Conservation (phyloP, 176 grass and related monocot species). For the Sorghum bicolor region DNA sequence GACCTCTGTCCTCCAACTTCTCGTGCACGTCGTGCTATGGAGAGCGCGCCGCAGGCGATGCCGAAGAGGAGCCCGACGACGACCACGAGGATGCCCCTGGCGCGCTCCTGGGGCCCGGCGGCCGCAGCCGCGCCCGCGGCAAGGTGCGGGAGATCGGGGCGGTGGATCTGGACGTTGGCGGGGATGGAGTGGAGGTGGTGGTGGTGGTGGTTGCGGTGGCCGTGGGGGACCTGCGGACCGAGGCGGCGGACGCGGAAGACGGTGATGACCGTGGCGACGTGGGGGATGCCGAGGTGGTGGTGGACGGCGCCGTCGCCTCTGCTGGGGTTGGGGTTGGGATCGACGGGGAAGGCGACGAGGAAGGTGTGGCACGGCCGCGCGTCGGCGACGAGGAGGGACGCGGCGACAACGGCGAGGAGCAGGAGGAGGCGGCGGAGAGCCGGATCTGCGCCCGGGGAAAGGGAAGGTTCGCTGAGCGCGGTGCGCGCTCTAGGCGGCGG, state of each 20-base stretch:
- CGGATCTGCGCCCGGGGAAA: neutral
- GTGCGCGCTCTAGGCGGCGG: too few relatives aligned
- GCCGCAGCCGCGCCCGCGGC: neutral
- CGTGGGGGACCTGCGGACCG: slow-evolving; percentile 12
- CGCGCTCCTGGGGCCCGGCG: slow-evolving; percentile 48
- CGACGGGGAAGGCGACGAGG: slow-evolving; percentile 32
- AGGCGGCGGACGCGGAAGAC: slow-evolving; percentile 58
- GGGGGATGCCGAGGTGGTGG: neutral
- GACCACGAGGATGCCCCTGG: slow-evolving; percentile 60
- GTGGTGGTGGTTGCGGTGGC: slow-evolving; percentile 11
- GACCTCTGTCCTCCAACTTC: too few relatives aligned
- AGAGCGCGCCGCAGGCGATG: slow-evolving; percentile 63
- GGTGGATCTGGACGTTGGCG: slow-evolving; percentile 52
- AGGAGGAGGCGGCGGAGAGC: slow-evolving; percentile 22
- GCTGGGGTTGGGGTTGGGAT: slow-evolving; percentile 27
- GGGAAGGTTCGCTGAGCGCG: neutral
- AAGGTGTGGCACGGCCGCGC: slow-evolving; percentile 35
- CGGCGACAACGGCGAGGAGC: slow-evolving; percentile 24
- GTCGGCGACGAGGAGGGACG: neutral
- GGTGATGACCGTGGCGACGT: slow-evolving; percentile 56
- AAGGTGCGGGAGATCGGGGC: slow-evolving; percentile 31
- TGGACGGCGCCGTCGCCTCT: slow-evolving; percentile 8
- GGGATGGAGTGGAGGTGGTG: slow-evolving; percentile 56
- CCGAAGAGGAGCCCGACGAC: slow-evolving; percentile 65
- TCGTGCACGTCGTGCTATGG: too few relatives aligned